phyloP scores from a whole-genome alignment of 108 stramenopile genomes.

The Cyclotella sp. region DNA sequence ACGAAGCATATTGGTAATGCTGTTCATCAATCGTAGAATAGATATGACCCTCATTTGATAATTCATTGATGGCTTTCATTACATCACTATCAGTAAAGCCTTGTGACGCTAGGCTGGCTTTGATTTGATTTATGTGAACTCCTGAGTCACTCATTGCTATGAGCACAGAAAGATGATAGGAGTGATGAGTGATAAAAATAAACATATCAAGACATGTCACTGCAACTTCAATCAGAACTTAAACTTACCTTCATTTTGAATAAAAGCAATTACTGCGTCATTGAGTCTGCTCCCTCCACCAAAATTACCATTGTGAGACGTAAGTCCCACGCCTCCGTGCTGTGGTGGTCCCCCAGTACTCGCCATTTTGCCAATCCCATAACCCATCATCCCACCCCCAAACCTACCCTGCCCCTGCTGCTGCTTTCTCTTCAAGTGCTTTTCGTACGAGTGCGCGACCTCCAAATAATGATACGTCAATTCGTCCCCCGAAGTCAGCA shows the following conservation, averaged over 20 bases:
- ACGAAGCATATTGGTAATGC: constrained; percentile 61
- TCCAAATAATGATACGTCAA: constrained; percentile 86
- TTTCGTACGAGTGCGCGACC: constrained; percentile 75
- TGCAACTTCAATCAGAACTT: not conserved
- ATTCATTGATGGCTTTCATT: constrained; percentile 50
- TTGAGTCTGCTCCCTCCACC: constrained; percentile 29
- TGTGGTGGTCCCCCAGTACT: constrained; percentile 36
- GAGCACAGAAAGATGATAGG: not conserved
- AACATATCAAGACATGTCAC: not conserved
- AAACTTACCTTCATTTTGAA: constrained; percentile 39
- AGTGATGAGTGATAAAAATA: constrained; percentile 2
- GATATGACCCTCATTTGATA: constrained; percentile 78
- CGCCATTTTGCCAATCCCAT: constrained; percentile 53
- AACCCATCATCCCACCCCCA: constrained; percentile 37
- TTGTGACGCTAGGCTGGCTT: constrained; percentile 20
- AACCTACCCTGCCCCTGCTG: constrained; percentile 8
- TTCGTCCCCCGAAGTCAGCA: constrained; percentile 70
- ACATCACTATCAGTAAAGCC: constrained; percentile 59
- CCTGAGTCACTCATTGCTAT: constrained; percentile 44
- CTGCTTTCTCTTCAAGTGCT: constrained; percentile 37
- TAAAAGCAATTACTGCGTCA: constrained; percentile 20
- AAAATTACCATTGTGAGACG: constrained; percentile 10
- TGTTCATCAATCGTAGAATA: constrained; percentile 84
- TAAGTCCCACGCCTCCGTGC: constrained; percentile 22
- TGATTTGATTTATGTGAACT: constrained; percentile 41